Evolutionary conservation across 2,329 filamentous ascomycete genomes (phyloP).

Genomic region (Cercospora zeae-maydis): DNA sequence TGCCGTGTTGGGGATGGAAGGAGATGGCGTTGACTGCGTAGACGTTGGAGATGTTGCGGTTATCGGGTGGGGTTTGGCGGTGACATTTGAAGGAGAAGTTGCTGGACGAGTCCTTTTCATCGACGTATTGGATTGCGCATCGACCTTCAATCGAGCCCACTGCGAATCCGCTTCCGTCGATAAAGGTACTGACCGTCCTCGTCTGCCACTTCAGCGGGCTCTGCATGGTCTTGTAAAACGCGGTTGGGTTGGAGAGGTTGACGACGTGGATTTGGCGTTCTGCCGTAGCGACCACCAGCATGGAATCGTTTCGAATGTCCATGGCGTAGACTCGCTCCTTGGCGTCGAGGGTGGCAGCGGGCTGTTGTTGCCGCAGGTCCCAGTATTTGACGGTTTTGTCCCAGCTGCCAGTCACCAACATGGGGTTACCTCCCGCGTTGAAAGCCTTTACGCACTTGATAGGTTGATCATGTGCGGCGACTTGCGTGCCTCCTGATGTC

Average conservation of each 20-base stretch:
- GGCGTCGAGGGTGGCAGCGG: conserved; percentile 62
- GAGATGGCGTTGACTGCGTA: conserved; percentile 96
- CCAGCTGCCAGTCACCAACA: conserved; percentile 90
- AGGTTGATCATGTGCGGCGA: conserved; percentile 80
- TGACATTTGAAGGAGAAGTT: conserved; percentile 99
- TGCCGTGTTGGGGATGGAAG: conserved; percentile 94
- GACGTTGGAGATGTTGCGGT: conserved; percentile 73
- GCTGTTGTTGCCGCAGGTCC: conserved; percentile 67
- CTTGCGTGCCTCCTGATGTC: conserved; percentile 49
- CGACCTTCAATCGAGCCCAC: conserved; percentile 95
- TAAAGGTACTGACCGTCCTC: conserved; percentile 88
- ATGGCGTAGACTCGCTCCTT: conserved; percentile 85
- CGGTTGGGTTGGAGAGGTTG: conserved; percentile 80
- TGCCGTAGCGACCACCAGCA: conserved; percentile 87
- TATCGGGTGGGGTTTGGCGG: conserved; percentile 66
- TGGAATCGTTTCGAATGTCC: conserved; percentile 70
- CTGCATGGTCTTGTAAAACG: conserved; percentile 94
- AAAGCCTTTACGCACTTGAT: conserved; percentile 71
- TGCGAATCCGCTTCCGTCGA: conserved; percentile 85
- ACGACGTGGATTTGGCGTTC: conserved; percentile 96
- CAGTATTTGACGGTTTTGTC: conserved; percentile 90
- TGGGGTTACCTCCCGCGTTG: conserved; percentile 61
- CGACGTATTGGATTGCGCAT: conserved; percentile 96
- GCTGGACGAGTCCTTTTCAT: conserved; percentile 77
- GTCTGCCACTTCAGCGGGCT: conserved; percentile 99